Evolutionary conservation across 2,329 filamentous ascomycete species (phyloP).

Genomic region (Aureobasidium sp.): DNA sequence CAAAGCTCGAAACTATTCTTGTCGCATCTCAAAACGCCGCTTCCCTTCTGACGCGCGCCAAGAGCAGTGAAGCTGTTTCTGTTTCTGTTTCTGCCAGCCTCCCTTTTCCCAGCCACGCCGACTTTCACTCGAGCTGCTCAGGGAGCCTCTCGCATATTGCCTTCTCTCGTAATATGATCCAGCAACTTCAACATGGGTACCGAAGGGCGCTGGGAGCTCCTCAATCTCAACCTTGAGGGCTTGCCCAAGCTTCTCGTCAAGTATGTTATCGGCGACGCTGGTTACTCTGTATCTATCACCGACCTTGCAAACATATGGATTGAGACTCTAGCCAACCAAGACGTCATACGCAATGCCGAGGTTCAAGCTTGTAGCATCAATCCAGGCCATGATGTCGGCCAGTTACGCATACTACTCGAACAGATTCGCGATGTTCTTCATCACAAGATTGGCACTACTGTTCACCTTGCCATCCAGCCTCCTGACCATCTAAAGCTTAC

Average conservation of each 20-base stretch:
- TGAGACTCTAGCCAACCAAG: conserved; percentile 55
- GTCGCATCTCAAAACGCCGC: neutral
- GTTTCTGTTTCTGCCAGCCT: neutral
- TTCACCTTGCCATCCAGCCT: conserved; percentile 23
- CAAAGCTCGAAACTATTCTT: conserved; percentile 3
- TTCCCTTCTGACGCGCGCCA: conserved; percentile 7
- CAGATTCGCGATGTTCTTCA: conserved; percentile 50
- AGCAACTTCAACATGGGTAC: conserved; percentile 27
- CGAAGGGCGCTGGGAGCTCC: conserved; percentile 1
- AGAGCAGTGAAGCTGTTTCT: neutral
- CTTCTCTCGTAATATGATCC: conserved; percentile 23
- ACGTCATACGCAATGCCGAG: conserved; percentile 56
- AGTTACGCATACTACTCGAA: conserved; percentile 60
- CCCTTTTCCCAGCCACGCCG: neutral
- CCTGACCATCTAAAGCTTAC: conserved; percentile 41
- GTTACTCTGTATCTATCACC: conserved; percentile 61
- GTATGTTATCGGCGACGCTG: conserved; percentile 45
- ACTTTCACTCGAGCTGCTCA: neutral
- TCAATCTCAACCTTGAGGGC: conserved; percentile 5
- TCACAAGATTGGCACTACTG: conserved; percentile 24
- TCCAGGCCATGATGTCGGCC: conserved; percentile 59
- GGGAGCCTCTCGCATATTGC: neutral
- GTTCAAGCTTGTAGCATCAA: conserved; percentile 64
- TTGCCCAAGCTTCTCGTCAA: conserved; percentile 56
- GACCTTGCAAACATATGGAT: conserved; percentile 69